Conservation (phyloP, 2,329 filamentous ascomycete species). For the Bipolaris gigantea region DNA sequence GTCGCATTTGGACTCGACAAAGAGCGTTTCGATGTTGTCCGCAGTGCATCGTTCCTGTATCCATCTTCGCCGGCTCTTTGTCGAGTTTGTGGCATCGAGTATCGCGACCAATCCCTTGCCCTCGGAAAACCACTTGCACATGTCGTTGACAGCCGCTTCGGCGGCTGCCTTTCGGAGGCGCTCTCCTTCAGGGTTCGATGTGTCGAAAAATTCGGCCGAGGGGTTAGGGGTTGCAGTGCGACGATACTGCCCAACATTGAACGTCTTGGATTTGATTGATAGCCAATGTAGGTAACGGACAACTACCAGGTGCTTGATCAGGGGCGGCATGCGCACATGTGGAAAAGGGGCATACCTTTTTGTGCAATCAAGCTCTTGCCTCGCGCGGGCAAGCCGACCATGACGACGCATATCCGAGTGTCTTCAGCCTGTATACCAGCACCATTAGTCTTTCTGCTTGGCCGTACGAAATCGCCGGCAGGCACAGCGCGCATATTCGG, state of each 20-base stretch:
- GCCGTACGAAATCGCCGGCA: constrained; percentile 49
- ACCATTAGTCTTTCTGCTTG: constrained; percentile 57
- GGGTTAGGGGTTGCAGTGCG: constrained; percentile 88
- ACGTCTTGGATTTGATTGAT: constrained; percentile 88
- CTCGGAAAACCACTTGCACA: constrained; percentile 86
- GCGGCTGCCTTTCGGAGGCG: constrained; percentile 84
- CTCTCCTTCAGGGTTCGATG: constrained; percentile 85
- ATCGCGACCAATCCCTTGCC: constrained; percentile 84
- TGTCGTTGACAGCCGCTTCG: constrained; percentile 88
- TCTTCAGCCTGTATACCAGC: constrained; percentile 87
- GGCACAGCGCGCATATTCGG: constrained; percentile 47
- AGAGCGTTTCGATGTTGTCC: constrained; percentile 84
- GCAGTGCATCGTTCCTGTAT: constrained; percentile 77
- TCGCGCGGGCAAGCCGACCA: constrained; percentile 94
- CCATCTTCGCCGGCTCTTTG: constrained; percentile 86
- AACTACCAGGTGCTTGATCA: constrained; percentile 33
- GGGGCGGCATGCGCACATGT: neutral
- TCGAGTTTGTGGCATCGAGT: constrained; percentile 95
- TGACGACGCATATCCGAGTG: constrained; percentile 95
- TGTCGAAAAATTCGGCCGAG: constrained; percentile 93
- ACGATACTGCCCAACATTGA: constrained; percentile 97
- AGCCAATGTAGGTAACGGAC: constrained; percentile 92
- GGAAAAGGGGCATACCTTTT: constrained; percentile 67
- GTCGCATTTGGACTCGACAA: constrained; percentile 96
- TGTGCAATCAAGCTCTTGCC: constrained; percentile 98